Evolutionary conservation across 768 basidiomycete species (phyloP), one percentile per base, ranked within the genome.

Genomic region (Termitomyces sp.): DNA sequence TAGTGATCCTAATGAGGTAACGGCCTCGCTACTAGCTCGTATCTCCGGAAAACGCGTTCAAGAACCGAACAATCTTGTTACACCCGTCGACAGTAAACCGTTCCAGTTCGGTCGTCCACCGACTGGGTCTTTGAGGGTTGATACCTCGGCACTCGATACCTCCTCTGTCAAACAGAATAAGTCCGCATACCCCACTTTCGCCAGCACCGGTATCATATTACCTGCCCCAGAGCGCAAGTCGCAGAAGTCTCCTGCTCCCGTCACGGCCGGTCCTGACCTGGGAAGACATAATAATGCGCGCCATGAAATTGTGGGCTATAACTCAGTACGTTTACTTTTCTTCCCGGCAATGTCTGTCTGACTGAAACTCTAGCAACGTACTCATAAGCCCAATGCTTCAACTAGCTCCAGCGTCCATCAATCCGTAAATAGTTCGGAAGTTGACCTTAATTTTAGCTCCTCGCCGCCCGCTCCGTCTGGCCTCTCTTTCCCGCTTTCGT

Each of bases 221-320:
- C 81, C 81, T 20, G 73, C 83, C 14, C 78, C 80, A 46, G 88
- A 89, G 45, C 84, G 83, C 49, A 71, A 80, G 27, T 72, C 81
- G 20, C 78, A 82, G 58, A 84, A 88, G 69, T 89, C 88, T 22
- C 89, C 90, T 56, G 87, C 85, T 49, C 91, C 91, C 36, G 82
- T 91, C 60, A 93, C 91, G 57, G 91, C 91, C 57, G 91, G 90
- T 50, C 91, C 91, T 62, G 91, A 93, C 72, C 77, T 93, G 44
- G 91, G 91, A 65, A 79, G 91, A 65, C 88, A 91, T 66, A 86
- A 83, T 66, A 81, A 81, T 63, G 81, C 85, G 22, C 80, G 89
- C 42, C 69, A 85, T 64, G 89, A 89, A 68, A 91, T 89, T 64
- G 86, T 91, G 53, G 83, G 87, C 34, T 85, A 83, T 69, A 83